phyloP scores from a whole-genome alignment of 176 grass and related monocot genomes.

The Cenchrus purpureus region DNA sequence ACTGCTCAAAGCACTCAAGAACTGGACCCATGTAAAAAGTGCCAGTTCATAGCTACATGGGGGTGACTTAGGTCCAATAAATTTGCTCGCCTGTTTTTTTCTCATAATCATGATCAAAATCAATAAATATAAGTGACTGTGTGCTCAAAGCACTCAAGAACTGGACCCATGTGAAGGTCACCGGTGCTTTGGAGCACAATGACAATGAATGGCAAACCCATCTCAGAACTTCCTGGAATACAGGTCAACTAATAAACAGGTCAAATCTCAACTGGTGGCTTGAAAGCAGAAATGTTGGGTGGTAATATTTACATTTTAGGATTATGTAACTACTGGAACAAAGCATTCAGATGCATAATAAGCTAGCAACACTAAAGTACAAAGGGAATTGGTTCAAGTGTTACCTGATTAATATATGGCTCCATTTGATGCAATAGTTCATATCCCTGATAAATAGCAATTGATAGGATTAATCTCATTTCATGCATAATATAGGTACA shows the following conservation, averaged over 20 bases:
- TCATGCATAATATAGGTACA: slow-evolving; percentile 36
- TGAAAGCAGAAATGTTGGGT: neutral
- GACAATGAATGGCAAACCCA: neutral
- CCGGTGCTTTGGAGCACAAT: slow-evolving; percentile 22
- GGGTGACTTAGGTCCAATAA: neutral
- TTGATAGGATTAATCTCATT: slow-evolving; percentile 44
- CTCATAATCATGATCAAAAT: slow-evolving; percentile 25
- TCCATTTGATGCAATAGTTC: slow-evolving; percentile 96
- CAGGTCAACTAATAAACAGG: neutral
- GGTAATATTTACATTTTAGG: neutral
- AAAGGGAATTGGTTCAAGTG: slow-evolving; percentile 22
- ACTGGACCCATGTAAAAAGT: slow-evolving; percentile 7
- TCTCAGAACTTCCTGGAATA: neutral
- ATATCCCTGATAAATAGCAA: slow-evolving; percentile 77
- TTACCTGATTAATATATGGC: slow-evolving; percentile 97
- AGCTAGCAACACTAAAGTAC: slow-evolving; percentile 23
- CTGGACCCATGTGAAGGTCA: neutral
- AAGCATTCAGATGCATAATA: slow-evolving; percentile 27
- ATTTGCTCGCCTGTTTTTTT: neutral
- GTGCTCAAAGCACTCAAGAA: slow-evolving; percentile 12
- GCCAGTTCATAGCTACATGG: neutral
- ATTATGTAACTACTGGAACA: slow-evolving; percentile 3
- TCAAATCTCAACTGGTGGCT: slow-evolving; percentile 17
- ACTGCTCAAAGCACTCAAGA: slow-evolving; percentile 12
- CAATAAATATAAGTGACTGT: neutral